Evolutionary conservation across 148 eudicot genomes (phyloP).

Genomic region (Oxyria digyna): DNA sequence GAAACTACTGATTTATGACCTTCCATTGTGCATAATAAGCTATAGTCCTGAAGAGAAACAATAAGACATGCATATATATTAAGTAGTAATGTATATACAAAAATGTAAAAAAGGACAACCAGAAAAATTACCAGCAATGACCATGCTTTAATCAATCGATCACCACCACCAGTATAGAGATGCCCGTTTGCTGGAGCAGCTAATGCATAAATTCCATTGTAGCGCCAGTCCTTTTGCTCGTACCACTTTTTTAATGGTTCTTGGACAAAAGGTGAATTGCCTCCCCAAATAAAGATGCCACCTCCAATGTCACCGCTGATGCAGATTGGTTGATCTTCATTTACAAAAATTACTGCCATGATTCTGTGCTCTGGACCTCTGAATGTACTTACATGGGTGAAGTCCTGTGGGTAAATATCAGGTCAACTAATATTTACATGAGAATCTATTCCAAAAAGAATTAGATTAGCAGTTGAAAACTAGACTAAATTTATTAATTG

Average conservation of each 20-base stretch:
- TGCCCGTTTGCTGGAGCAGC: slow-evolving; percentile 56
- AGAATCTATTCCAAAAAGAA: neutral
- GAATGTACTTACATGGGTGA: slow-evolving; percentile 61
- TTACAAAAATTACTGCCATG: slow-evolving; percentile 54
- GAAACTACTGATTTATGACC: slow-evolving; percentile 92
- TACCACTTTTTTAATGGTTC: slow-evolving; percentile 50
- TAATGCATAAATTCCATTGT: slow-evolving; percentile 83
- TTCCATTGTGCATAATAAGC: slow-evolving; percentile 49
- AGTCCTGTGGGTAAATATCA: slow-evolving; percentile 37
- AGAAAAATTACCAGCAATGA: slow-evolving; percentile 35
- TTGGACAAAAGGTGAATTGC: slow-evolving; percentile 37
- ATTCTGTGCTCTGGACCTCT: slow-evolving; percentile 76
- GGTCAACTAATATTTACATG: neutral
- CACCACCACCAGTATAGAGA: slow-evolving; percentile 87
- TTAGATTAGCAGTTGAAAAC: neutral
- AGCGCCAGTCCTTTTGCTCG: slow-evolving; percentile 90
- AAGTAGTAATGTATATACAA: neutral
- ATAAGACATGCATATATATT: neutral
- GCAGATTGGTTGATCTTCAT: slow-evolving; percentile 60
- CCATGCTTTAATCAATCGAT: slow-evolving; percentile 84
- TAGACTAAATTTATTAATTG: neutral
- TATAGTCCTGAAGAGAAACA: slow-evolving; percentile 42
- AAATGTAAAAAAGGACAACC: neutral
- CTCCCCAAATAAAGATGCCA: slow-evolving; percentile 61
- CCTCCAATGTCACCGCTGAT: slow-evolving; percentile 89